Conservation (phyloP, 495 filamentous ascomycete genomes). For the Trichoderma gamsii region DNA sequence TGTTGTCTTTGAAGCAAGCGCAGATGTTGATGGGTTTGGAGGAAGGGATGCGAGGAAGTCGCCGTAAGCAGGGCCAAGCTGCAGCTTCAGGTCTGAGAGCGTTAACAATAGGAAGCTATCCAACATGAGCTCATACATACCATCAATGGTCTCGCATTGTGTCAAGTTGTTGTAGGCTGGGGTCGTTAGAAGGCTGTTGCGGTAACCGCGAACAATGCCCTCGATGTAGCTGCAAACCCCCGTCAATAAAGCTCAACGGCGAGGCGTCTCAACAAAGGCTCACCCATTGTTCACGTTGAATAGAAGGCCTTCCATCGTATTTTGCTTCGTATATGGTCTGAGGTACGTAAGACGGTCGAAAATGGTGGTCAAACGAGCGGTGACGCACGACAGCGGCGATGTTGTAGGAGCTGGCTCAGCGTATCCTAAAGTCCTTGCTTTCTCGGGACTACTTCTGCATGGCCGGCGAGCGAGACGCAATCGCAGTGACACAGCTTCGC, state of each 20-base stretch:
- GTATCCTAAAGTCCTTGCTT: neutral
- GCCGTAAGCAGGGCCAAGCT: conserved; percentile 93
- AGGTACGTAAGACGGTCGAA: neutral
- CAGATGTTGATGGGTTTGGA: conserved; percentile 93
- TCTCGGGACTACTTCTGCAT: conserved; percentile 15
- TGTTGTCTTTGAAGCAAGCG: conserved; percentile 88
- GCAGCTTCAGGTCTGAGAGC: conserved; percentile 82
- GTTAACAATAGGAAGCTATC: conserved; percentile 13
- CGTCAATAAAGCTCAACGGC: neutral
- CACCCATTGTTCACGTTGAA: conserved; percentile 96
- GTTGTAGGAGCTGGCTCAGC: neutral
- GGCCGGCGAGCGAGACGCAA: conserved; percentile 7
- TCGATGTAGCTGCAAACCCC: conserved; percentile 69
- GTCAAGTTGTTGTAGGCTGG: conserved; percentile 93
- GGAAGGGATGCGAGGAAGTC: conserved; percentile 93
- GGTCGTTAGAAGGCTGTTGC: conserved; percentile 83
- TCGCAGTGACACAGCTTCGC: conserved; percentile 9
- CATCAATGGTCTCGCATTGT: conserved; percentile 98
- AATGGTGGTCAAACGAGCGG: neutral
- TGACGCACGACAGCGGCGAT: neutral
- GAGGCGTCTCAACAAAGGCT: conserved; percentile 21
- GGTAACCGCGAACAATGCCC: conserved; percentile 93
- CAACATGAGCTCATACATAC: conserved; percentile 42
- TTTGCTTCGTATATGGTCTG: neutral
- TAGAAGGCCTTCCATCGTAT: conserved; percentile 84